phyloP scores from a whole-genome alignment of 768 basidiomycete genomes.

The Leccinum olivaceopallidum region DNA sequence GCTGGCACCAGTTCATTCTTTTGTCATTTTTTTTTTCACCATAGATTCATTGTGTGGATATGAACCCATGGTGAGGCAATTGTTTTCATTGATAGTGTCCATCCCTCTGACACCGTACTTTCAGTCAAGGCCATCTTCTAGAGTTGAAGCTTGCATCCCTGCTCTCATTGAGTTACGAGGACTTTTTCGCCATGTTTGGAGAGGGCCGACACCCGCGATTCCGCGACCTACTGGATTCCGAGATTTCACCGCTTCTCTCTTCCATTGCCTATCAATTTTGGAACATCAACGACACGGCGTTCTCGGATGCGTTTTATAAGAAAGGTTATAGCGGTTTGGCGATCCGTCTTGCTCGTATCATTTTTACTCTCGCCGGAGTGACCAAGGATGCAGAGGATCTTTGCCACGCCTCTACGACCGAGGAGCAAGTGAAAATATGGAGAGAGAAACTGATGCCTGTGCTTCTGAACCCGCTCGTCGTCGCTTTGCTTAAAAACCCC shows the following conservation, averaged over 20 bases:
- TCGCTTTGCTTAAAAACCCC: conserved; percentile 46
- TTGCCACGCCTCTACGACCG: conserved; percentile 52
- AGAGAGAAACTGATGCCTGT: conserved; percentile 57
- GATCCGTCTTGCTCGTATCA: conserved; percentile 55
- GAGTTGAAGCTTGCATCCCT: conserved; percentile 77
- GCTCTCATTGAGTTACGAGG: conserved; percentile 52
- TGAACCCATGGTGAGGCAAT: conserved; percentile 58
- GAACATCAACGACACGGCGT: conserved; percentile 56
- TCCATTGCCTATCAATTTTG: conserved; percentile 78
- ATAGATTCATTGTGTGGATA: conserved; percentile 69
- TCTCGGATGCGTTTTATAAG: conserved; percentile 59
- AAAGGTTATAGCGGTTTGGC: conserved; percentile 70
- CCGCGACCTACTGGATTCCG: conserved; percentile 56
- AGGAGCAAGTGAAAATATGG: conserved; percentile 67
- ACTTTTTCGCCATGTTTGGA: conserved; percentile 71
- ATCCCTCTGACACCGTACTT: neutral
- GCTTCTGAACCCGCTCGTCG: conserved; percentile 57
- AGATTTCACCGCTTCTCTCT: conserved; percentile 66
- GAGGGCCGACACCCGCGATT: conserved; percentile 61
- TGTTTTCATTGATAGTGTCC: neutral
- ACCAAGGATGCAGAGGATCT: conserved; percentile 52
- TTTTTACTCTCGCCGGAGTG: conserved; percentile 64
- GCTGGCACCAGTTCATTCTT: neutral
- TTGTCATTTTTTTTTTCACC: neutral
- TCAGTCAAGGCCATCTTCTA: conserved; percentile 71